These are phyloP conservation scores for Flaveria trinervia DNA, from an alignment of 129 eudicot species.

Conservation along the genomic window DNA sequence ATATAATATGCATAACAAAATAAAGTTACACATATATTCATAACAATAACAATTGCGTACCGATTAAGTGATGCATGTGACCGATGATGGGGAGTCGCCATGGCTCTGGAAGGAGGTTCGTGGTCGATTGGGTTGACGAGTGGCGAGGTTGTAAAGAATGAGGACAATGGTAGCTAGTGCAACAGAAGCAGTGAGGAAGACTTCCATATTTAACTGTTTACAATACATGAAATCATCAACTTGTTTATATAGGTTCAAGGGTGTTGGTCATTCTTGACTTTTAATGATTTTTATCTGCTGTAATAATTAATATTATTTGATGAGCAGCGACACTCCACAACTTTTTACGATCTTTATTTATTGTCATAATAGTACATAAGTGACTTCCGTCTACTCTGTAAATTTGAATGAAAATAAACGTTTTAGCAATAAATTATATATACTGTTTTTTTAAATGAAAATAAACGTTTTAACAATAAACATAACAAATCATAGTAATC, in stretches of 20 bases:
- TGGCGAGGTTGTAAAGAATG: constrained; percentile 21
- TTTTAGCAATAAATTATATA: too few relatives aligned
- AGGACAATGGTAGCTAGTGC: constrained; percentile 31
- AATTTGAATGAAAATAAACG: too few relatives aligned
- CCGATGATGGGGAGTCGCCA: constrained; percentile 38
- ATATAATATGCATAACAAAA: too few relatives aligned
- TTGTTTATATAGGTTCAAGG: constrained; percentile 14
- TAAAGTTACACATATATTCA: too few relatives aligned
- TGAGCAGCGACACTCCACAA: not conserved
- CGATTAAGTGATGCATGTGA: constrained; percentile 39
- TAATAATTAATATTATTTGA: not conserved
- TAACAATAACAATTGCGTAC: not conserved
- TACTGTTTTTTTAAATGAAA: too few relatives aligned
- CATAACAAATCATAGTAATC: too few relatives aligned
- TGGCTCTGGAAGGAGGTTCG: constrained; percentile 30
- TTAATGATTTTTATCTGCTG: too few relatives aligned
- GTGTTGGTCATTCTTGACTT: constrained; percentile 3
- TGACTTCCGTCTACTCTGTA: too few relatives aligned
- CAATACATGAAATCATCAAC: not conserved
- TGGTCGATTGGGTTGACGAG: constrained; percentile 21
- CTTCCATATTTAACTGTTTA: constrained; percentile 15
- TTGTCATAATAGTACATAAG: not conserved
- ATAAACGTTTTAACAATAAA: too few relatives aligned
- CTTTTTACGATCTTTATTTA: not conserved
- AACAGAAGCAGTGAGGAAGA: constrained; percentile 15